Base-by-base conservation (phyloP, 768 basidiomycete species). In the Naganishia vaughanmartiniae region DNA sequence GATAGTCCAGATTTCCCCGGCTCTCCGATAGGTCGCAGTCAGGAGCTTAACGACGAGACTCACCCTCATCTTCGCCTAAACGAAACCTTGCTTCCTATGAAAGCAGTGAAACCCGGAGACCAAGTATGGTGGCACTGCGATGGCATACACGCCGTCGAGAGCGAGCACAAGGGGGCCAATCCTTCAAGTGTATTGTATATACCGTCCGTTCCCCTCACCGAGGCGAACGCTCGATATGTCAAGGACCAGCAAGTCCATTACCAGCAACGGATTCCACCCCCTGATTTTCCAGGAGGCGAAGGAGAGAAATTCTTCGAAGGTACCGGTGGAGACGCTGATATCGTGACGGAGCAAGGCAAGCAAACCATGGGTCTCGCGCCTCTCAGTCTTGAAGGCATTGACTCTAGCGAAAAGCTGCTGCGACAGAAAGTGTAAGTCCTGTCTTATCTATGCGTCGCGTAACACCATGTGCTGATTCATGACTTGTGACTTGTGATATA, bases 201-300 rank as follows among this genome's bases (percentile, higher is more conserved):
- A 60, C 79, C 79, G 0, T 72, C 78, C 28, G 79, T 80, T 15
- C 80, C 80, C 2, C 73, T 81, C 15, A 79, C 79, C 1, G 54
- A 70, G 0, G 58, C 73, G n/a, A 81, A 79, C 63, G 72, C 69
- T 10, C 68, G 72, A 24, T 91, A 91, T 74, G 76, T 91, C 55
- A 80, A 83, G 70, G 83, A 84, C 74, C 91, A 92, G 79, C 86
- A 83, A 36, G 85, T 86, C 46, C 79, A 84, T 15, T 92, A 90
- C 81, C 80, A 88, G 48, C 72, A 80, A 10, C 87, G 87, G 9
- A 75, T 85, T 28, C 85, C 88, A 28, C 89, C 89, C 10, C 89
- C 90, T 4, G 91, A 92, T 76, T 92, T 89, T 81, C 87, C 85
- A 15, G 79, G 79, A 33, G 79, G 79, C 30, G 73, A 72, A 3